Conservation (phyloP, 208 protist species). For the Wallacemonas sp. region DNA sequence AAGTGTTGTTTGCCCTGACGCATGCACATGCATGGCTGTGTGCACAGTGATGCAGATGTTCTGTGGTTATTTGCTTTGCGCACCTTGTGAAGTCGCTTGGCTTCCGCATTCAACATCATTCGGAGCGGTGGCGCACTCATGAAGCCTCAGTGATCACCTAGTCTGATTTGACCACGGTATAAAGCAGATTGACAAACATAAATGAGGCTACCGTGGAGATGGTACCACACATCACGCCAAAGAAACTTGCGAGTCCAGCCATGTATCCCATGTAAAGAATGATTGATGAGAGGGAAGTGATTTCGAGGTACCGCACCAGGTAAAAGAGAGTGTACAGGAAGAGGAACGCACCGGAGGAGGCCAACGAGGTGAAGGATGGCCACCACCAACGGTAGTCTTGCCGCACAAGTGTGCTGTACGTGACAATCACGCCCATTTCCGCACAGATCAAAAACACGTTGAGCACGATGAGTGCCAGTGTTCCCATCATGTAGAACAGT, state of each 20-base stretch:
- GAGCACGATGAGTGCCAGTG: slow-evolving; percentile 93
- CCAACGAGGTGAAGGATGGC: slow-evolving; percentile 89
- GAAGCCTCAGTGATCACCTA: too few relatives aligned
- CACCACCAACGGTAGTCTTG: slow-evolving; percentile 99
- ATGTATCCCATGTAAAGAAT: slow-evolving; percentile 83
- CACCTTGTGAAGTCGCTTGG: too few relatives aligned
- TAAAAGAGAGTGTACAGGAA: slow-evolving; percentile 94
- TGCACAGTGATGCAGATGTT: too few relatives aligned
- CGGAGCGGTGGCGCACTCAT: too few relatives aligned
- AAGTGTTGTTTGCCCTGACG: too few relatives aligned
- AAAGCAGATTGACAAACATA: slow-evolving; percentile 77
- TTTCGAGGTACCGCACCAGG: slow-evolving; percentile 72
- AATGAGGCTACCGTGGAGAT: slow-evolving; percentile 74
- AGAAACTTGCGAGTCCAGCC: slow-evolving; percentile 52
- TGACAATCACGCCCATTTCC: slow-evolving; percentile 97
- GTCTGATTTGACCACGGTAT: slow-evolving; percentile 63
- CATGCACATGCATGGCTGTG: too few relatives aligned
- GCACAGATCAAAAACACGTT: slow-evolving; percentile 93
- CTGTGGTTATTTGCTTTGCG: too few relatives aligned
- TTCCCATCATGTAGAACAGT: slow-evolving; percentile 96
- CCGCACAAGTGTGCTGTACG: slow-evolving; percentile 94
- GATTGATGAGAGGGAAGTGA: slow-evolving; percentile 54
- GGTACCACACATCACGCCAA: slow-evolving; percentile 64
- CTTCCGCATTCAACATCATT: too few relatives aligned
- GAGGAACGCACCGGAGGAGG: slow-evolving; percentile 82